Conservation (phyloP, 2,329 filamentous ascomycete genomes). For the Curvularia sp. region DNA sequence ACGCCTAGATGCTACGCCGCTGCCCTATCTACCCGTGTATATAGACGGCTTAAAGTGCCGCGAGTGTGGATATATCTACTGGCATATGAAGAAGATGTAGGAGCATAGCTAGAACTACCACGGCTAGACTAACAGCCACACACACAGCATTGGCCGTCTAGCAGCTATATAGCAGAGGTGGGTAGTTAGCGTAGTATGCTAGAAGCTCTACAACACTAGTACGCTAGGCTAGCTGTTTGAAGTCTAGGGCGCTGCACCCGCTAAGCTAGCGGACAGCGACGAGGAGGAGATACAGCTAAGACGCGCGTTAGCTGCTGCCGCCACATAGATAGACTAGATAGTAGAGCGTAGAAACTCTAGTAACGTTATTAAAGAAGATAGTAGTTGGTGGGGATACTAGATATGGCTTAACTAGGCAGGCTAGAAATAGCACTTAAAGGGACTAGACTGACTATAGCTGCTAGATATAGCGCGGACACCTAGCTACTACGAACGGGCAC, state of each 20-base stretch:
- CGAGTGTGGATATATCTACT: no score
- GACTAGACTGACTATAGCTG: no score
- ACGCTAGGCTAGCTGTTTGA: background rate
- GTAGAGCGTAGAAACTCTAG: background rate
- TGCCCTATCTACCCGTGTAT: no score
- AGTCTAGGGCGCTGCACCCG: background rate
- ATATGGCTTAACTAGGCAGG: background rate
- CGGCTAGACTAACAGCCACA: no score
- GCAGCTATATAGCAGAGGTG: background rate
- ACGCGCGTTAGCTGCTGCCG: background rate
- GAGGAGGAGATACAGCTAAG: no score
- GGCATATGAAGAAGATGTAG: no score
- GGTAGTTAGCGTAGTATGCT: background rate
- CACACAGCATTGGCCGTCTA: no score
- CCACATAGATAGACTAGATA: background rate
- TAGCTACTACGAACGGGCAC: background rate
- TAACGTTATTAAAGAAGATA: background rate
- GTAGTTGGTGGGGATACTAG: background rate
- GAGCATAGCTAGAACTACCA: no score
- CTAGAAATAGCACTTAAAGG: background rate
- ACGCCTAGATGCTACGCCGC: no score
- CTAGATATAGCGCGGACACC: conserved; percentile 6
- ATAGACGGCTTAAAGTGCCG: no score
- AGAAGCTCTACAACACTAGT: background rate
- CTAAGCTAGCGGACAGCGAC: background rate